Percentiles rank a stretch among this genome's conserved stretches.
Conservation (phyloP, 2,329 filamentous ascomycete genomes). For the Paecilomyces niveus region DNA sequence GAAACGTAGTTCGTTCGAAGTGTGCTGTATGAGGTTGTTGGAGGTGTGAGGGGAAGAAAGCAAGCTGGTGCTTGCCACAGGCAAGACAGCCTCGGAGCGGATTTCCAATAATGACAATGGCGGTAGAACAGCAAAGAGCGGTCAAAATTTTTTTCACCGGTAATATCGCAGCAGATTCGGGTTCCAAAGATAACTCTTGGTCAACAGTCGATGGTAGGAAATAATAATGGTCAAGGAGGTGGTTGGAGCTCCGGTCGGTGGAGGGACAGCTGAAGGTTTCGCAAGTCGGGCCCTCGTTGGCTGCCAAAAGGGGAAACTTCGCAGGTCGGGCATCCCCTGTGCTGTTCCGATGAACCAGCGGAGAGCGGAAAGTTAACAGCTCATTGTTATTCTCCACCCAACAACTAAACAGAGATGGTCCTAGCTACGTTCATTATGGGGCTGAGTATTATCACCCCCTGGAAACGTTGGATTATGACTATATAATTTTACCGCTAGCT, state of each 20-base stretch:
- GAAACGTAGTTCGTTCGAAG: neutral
- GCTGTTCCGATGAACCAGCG: neutral
- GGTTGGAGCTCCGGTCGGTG: neutral
- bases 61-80: neutral
- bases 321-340: neutral
- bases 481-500: neutral
- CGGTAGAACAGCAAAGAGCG: neutral
- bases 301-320: conserved; percentile 11
- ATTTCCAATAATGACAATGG: neutral
- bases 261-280: neutral
- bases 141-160: neutral
- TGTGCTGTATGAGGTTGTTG: neutral
- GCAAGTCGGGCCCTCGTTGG: neutral
- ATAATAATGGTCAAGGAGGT: neutral
- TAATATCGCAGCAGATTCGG: neutral
- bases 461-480: neutral
- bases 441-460: neutral
- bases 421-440: neutral
- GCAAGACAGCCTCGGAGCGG: neutral
- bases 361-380: neutral
- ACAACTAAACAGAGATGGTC: neutral
- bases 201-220: neutral
- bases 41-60: neutral
- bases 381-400: neutral
- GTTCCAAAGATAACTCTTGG: neutral